phyloP scores from a whole-genome alignment of 495 filamentous ascomycete genomes.

The Penicillium psychrofluorescens region DNA sequence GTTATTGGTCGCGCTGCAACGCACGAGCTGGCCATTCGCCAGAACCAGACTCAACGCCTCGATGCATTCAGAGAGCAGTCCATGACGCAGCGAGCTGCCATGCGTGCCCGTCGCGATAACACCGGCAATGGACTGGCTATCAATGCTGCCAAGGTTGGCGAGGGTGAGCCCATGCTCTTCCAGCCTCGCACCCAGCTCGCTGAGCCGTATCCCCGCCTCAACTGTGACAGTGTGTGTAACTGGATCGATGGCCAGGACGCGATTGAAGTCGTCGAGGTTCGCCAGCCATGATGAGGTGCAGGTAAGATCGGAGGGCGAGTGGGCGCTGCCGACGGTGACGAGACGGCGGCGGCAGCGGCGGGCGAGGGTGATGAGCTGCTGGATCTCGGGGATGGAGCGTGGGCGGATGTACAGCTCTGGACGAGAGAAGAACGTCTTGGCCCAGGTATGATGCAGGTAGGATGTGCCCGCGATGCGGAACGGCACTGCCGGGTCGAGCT shows the following conservation, averaged over 20 bases:
- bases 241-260: slow-evolving; percentile 59
- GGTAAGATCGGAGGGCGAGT: slow-evolving; percentile 88
- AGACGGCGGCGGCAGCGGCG: slow-evolving; percentile 73
- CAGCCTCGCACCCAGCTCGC: slow-evolving; percentile 58
- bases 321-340: slow-evolving; percentile 73
- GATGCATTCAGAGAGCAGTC: slow-evolving; percentile 72
- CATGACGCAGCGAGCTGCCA: slow-evolving; percentile 77
- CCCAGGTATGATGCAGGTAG: slow-evolving; percentile 92
- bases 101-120: slow-evolving; percentile 92
- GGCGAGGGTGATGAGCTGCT: slow-evolving; percentile 75
- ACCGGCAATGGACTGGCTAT: slow-evolving; percentile 87
- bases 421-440: slow-evolving; percentile 76
- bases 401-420: slow-evolving; percentile 90
- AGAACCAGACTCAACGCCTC: slow-evolving; percentile 69
- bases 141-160: slow-evolving; percentile 88
- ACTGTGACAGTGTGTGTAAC: slow-evolving; percentile 61
- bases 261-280: slow-evolving; percentile 79
- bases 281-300: slow-evolving; percentile 93
- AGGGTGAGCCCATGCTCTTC: slow-evolving; percentile 70
- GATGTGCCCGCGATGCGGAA: slow-evolving; percentile 61
- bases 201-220: slow-evolving; percentile 77
- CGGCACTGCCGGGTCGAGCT: slow-evolving; percentile 52
- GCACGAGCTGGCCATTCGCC: slow-evolving; percentile 67
- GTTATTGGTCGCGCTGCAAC: slow-evolving; percentile 66
- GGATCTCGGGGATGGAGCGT: slow-evolving; percentile 67